Percentiles rank a stretch among this genome's conserved stretches.
These are phyloP conservation scores for Saccharomycopsis babjevae DNA, from an alignment of 805 yeast species.

Conservation along the genomic window DNA sequence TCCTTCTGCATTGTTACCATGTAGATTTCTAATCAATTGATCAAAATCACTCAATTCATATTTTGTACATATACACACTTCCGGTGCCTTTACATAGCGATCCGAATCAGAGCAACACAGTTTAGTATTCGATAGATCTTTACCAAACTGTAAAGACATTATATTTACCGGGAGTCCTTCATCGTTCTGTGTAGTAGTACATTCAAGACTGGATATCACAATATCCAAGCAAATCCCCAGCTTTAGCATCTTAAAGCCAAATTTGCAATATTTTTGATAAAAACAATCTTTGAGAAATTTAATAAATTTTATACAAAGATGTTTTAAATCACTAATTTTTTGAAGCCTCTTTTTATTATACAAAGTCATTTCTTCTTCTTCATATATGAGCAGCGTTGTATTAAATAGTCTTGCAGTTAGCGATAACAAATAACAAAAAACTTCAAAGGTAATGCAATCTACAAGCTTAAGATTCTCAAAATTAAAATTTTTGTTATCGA, in stretches of 20 bases:
- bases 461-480: neutral
- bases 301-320: neutral
- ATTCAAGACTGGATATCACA: neutral
- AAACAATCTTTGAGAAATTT: neutral
- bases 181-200: neutral
- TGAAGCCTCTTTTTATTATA: neutral
- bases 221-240: neutral
- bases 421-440: neutral
- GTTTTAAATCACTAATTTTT: neutral
- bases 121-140: neutral
- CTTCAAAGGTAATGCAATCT: neutral
- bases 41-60: neutral
- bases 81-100: neutral
- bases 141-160: neutral
- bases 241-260: neutral
- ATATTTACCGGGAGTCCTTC: neutral
- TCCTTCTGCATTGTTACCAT: neutral
- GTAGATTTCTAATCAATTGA: neutral
- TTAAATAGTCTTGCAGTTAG: neutral
- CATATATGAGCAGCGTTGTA: neutral
- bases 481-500: neutral
- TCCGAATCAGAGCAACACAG: neutral
- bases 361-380: neutral
- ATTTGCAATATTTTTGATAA: constrained; percentile 2
- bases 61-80: neutral